Base-by-base conservation (phyloP, 176 grass and related monocot species). In the Microstegium vimineum region DNA sequence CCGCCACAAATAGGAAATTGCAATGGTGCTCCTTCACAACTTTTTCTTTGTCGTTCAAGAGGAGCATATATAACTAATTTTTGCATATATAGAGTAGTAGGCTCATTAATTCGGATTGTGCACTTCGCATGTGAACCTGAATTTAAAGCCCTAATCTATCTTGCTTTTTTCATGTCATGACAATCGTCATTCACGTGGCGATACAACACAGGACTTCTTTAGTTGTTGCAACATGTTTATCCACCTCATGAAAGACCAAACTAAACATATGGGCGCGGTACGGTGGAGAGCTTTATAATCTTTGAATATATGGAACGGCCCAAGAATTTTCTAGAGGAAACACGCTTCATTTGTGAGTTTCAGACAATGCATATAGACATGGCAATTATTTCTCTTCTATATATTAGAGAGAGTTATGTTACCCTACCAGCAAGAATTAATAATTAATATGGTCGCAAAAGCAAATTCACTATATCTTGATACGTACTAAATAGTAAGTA, bases 161-260 rank as follows among this genome's bases (percentile, higher is more conserved):
- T 26, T 45, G 68, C 31, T 25, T 47, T 79, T 52, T 6, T 22
- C 62, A 52, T 36, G 30, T n/a, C 32, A 54, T 7, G 78, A 20
- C 64, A 56, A 80, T 52, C 42, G 34, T 16, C 41, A 26, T 69
- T 80, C 78, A 80, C 78, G 68, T 69, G 78, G 45, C 4, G 10
- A 80, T 11, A 18, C 23, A 69, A 80, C 40, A 27, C 20, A 11
- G 13, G 32, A 2, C 18, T 67, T 79, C 64, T 80, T 80, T 80
- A 80, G 78, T 80, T 80, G 78, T 69, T 80, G 78, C 78, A 33
- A 54, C 64, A 69, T 56, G 78, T 33, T 38, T 37, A 36, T 80
- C 78, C 18, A 54, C 49, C 78, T 56, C 26, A 27, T 68, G 22
- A 66, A 66, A 18, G 42, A 22, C 2, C n/a, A 31, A 30, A 64